phyloP scores from a whole-genome alignment of 108 stramenopile genomes.

The Nitzschia sp. region DNA sequence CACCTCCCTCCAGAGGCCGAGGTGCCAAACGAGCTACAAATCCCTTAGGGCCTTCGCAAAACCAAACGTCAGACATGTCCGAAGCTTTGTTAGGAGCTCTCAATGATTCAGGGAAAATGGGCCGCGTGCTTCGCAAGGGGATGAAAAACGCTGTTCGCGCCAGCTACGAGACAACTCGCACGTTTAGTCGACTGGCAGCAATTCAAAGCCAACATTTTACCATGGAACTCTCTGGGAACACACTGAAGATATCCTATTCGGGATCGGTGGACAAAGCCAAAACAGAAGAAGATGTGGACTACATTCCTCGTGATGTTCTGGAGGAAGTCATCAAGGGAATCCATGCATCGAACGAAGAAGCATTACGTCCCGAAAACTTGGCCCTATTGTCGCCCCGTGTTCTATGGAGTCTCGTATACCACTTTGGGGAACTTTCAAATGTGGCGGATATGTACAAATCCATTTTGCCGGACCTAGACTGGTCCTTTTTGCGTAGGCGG shows the following conservation, averaged over 20 bases:
- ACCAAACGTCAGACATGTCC: constrained; percentile 51
- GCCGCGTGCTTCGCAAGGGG: constrained; percentile 60
- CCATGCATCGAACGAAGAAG: constrained; percentile 52
- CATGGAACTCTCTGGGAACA: constrained; percentile 25
- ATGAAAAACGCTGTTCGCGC: constrained; percentile 81
- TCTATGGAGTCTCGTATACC: constrained; percentile 67
- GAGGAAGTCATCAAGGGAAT: constrained; percentile 64
- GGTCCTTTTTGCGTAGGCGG: constrained; percentile 77
- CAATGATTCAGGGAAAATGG: constrained; percentile 53
- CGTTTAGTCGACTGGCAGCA: constrained; percentile 67
- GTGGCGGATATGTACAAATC: constrained; percentile 51
- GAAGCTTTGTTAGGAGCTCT: constrained; percentile 58
- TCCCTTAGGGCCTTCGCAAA: background rate
- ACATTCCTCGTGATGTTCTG: constrained; percentile 60
- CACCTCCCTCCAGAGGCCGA: constrained; percentile 13
- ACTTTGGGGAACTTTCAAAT: constrained; percentile 21
- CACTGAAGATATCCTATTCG: constrained; percentile 48
- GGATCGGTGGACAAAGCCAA: constrained; percentile 69
- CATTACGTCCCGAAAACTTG: constrained; percentile 65
- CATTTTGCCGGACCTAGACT: constrained; percentile 68
- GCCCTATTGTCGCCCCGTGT: constrained; percentile 74
- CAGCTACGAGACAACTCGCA: constrained; percentile 72
- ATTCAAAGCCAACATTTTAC: constrained; percentile 48
- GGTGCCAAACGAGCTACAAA: background rate
- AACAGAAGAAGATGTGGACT: constrained; percentile 63